phyloP scores from a whole-genome alignment of 768 basidiomycete genomes.

The Coprinopsis strossmayeri region DNA sequence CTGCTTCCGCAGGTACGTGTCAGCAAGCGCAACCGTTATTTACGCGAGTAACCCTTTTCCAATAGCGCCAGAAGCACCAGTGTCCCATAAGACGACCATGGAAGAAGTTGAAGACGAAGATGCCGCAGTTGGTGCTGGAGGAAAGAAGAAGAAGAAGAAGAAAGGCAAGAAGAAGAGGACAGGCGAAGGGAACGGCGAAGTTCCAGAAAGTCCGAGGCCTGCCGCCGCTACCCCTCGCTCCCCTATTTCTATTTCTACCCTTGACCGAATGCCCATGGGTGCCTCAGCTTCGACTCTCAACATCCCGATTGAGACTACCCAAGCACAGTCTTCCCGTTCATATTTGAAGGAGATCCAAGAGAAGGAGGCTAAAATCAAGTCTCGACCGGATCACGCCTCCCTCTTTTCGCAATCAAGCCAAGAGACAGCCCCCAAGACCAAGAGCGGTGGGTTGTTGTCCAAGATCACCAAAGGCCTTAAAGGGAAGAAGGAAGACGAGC shows the following conservation, averaged over 20 bases:
- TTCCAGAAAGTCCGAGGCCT: conserved; percentile 15
- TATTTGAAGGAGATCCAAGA: conserved; percentile 48
- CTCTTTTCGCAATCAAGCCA: conserved; percentile 39
- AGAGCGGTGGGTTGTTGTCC: conserved; percentile 37
- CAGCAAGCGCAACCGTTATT: neutral
- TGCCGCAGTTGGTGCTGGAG: conserved; percentile 30
- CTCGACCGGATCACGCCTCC: conserved; percentile 52
- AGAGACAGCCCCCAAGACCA: no score
- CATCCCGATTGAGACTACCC: conserved; percentile 33
- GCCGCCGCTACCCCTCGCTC: conserved; percentile 14
- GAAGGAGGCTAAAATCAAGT: conserved; percentile 64
- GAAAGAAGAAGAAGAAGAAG: conserved; percentile 63
- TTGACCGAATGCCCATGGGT: conserved; percentile 7
- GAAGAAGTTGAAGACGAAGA: conserved; percentile 77
- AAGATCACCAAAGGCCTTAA: conserved; percentile 36
- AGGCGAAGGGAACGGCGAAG: conserved; percentile 19
- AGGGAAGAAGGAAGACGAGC: conserved; percentile 27
- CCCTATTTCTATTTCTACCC: conserved; percentile 13
- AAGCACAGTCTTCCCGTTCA: conserved; percentile 64
- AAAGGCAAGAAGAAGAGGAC: conserved; percentile 72
- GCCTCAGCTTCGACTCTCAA: conserved; percentile 25
- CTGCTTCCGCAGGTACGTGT: conserved; percentile 5
- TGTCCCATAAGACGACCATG: conserved; percentile 44
- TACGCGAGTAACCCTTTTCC: neutral
- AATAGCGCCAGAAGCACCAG: conserved; percentile 13